Base-by-base conservation (phyloP, 257 asterid species). In the Ehretia macrophylla region DNA sequence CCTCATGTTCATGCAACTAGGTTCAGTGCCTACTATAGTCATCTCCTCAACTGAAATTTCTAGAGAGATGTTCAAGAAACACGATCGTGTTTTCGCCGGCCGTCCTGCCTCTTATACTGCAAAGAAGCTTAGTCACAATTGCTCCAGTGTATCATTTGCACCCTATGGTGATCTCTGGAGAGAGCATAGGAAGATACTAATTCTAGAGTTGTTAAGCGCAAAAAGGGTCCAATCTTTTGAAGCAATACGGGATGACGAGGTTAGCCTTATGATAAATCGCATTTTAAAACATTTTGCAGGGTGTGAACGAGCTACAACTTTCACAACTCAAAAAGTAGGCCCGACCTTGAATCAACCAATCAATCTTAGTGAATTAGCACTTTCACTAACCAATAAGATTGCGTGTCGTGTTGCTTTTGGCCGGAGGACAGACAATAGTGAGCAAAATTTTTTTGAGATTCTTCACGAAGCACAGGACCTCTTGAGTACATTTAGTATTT, bases 351-450 rank as follows among this genome's bases (percentile, higher is more conserved):
- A 50, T 45, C 14, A 46, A 14, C n/a, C 65, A 0, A 52, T 72
- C 4, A 66, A 79, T 38, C 11, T 77, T 4, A 79, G 86, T 53
- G 49, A 64, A 2, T 8, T 23, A 17, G 65, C 65, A 14, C 67
- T 74, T 22, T 47, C 62, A 0, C 14, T 79, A 1, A 19, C 84
- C 1, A 77, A 77, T 63, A 74, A 40, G 13, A 56, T 82, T 9
- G 72, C 77, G 11, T 38, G 75, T 14, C 77, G 81, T 8, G 84
- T 66, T 35, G 86, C 80, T n/a, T 70, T 83, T 4, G 84, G 86
- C n/a, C 42, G 38, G 8, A 72, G 55, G 23, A 23, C 21, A 13
- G 64, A 53, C 12, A 50, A 62, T 5, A 21, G 16, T 8, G 19
- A 18, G 13, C 12, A 1, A 5, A 74, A 22, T 16, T 37, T 82